These are phyloP conservation scores for Aspergillus heteromorphus DNA, from an alignment of 495 filamentous ascomycete genomes.

Conservation along the genomic window DNA sequence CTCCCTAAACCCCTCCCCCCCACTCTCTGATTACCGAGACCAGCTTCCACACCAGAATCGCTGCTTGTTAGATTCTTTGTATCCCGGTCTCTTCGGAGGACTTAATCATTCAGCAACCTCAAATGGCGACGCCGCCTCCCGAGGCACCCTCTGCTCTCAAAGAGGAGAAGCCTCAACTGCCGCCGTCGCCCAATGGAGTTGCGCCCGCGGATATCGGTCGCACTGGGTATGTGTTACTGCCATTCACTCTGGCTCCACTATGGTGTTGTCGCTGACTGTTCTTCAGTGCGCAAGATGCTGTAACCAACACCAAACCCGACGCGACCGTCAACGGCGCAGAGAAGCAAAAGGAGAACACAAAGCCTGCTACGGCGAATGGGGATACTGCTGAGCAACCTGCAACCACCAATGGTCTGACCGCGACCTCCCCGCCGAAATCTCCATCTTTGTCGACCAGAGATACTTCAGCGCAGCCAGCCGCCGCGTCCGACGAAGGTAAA, in stretches of 20 bases:
- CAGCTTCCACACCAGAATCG: slow-evolving; percentile 14
- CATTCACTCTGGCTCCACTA: not conserved
- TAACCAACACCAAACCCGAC: slow-evolving; percentile 19
- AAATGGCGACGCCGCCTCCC: slow-evolving; percentile 48
- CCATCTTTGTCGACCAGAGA: slow-evolving; percentile 16
- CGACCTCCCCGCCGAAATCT: slow-evolving; percentile 33
- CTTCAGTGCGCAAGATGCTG: slow-evolving; percentile 14
- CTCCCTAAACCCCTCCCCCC: slow-evolving; percentile 14
- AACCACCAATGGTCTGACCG: slow-evolving; percentile 25
- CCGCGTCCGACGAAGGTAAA: slow-evolving; percentile 13
- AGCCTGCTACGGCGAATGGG: slow-evolving; percentile 27
- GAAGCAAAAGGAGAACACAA: slow-evolving; percentile 6
- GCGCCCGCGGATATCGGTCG: slow-evolving; percentile 26
- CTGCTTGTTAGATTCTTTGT: slow-evolving; percentile 20
- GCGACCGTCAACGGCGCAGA: slow-evolving; percentile 13
- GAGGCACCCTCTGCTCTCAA: slow-evolving; percentile 37
- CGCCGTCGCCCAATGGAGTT: slow-evolving; percentile 35
- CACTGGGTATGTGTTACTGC: slow-evolving; percentile 25
- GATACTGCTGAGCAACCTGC: slow-evolving; percentile 18
- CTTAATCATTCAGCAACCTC: slow-evolving; percentile 16
- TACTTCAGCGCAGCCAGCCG: slow-evolving; percentile 7
- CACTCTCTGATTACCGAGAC: slow-evolving; percentile 16
- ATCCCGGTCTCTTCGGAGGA: slow-evolving; percentile 20
- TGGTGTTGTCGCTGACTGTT: slow-evolving; percentile 13
- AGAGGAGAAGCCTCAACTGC: slow-evolving; percentile 45